A percentile compares a stretch with the other conserved stretches of the same genome.
Evolutionary conservation across 2,329 filamentous ascomycete species (phyloP).

Genomic region (Alternaria rosae): DNA sequence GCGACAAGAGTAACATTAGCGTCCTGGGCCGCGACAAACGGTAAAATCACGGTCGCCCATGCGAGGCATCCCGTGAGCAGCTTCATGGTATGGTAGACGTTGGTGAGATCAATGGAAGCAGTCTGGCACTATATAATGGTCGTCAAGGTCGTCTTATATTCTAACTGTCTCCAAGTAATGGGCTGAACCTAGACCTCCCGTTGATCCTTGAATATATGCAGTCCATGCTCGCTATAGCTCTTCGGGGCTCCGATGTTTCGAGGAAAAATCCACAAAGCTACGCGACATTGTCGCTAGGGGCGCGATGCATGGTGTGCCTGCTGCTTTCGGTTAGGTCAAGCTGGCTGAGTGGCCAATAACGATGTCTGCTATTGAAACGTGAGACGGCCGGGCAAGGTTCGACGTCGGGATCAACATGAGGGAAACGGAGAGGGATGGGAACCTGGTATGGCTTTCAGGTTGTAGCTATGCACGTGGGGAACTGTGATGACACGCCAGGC

Average conservation of each 20-base stretch:
- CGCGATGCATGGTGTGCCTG: conserved; percentile 12
- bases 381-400: conserved; percentile 17
- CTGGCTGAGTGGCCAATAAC: conserved; percentile 18
- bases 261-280: neutral
- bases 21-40: conserved; percentile 18
- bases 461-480: neutral
- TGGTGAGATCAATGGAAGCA: neutral
- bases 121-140: neutral
- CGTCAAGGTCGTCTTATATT: conserved; percentile 1
- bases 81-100: conserved; percentile 2
- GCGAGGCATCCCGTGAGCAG: neutral
- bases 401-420: neutral
- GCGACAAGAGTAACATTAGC: conserved; percentile 31
- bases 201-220: neutral
- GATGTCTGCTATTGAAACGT: conserved; percentile 21
- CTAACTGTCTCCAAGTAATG: neutral
- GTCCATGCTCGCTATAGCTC: neutral
- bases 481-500: neutral
- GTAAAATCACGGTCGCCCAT: conserved; percentile 13
- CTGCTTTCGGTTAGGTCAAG: conserved; percentile 17
- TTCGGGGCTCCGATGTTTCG: neutral
- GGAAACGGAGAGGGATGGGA: neutral
- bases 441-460: neutral
- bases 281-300: neutral
- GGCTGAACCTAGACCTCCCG: neutral